Percentiles rank a stretch among this genome's conserved stretches.
Evolutionary conservation across 768 basidiomycete species (phyloP).

Genomic region (Suillus clintonianus): DNA sequence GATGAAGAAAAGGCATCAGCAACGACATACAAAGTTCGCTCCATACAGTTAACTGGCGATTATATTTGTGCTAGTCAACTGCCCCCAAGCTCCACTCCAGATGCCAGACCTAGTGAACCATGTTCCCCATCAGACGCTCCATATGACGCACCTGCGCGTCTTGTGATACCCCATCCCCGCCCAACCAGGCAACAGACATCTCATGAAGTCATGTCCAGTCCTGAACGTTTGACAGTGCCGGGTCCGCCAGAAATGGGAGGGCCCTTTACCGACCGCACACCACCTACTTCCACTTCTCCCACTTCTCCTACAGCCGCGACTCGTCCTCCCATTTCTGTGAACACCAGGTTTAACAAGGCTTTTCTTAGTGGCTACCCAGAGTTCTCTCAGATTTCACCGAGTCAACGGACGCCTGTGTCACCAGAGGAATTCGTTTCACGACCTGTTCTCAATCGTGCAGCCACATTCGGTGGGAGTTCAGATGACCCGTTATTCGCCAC

Average conservation of each 20-base stretch:
- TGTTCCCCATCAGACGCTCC: constrained; percentile 7
- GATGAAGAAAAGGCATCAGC: neutral
- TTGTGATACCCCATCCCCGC: neutral
- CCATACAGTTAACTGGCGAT: neutral
- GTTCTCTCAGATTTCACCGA: neutral
- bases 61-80: constrained; percentile 2
- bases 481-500: constrained; percentile 6
- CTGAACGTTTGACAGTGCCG: neutral
- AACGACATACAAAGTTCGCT: neutral
- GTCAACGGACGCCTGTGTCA: constrained; percentile 7
- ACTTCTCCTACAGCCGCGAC: neutral
- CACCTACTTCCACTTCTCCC: neutral
- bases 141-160: neutral
- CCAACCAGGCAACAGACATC: constrained; percentile 6
- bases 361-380: neutral
- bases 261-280: neutral
- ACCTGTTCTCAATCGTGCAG: constrained; percentile 8
- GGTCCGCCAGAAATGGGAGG: neutral
- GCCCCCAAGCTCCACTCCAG: neutral
- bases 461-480: constrained; percentile 12
- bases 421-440: neutral
- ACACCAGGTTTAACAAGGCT: neutral
- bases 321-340: constrained; percentile 3
- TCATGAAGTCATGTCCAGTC: neutral
- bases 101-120: neutral